Base-by-base conservation (phyloP, 1,139 yeast genomes). In the Blastobotrys apis region DNA sequence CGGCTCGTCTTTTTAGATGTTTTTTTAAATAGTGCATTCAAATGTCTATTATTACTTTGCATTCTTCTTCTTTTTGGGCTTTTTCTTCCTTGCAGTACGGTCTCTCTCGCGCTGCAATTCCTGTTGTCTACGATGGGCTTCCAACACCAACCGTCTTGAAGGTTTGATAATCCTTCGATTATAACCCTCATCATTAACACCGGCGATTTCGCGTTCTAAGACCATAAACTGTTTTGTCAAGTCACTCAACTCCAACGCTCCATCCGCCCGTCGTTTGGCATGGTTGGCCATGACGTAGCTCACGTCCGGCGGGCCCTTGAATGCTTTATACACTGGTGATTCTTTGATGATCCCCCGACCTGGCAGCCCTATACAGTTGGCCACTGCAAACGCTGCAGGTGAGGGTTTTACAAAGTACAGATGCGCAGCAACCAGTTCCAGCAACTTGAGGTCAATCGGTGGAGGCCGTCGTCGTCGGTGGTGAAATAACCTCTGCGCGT, bases 121-220 rank as follows among this genome's bases (percentile, higher is more conserved):
- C 19, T 31, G 20, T 23, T 38, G 41, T 3, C 41, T 27, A 3
- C 36, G 27, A 16, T 38, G 41, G 12, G 41, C 41, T 16, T 38
- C 41, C 41, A 38, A 30, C 20, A 38, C 41, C 31, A 38, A 16
- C 21, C 31, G 30, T 13, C 26, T 20, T 3, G 41, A 38, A 2
- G 41, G 41, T 22, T 38, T 38, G n/a, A 38, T 33, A 12, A 38
- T 38, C 9, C 41, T 27, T 8, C 41, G 34, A 20, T 39, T 39
- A 25, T 39, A 39, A 5, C 43, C 43, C 25, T 39, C 43, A n/a
- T 38, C 41, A 4, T 25, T 38, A 16, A 38, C 17, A 15, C 41
- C 41, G 29, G 35, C 36, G 21, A 17, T 30, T 19, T 31, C 17
- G 15, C 19, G 20, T 22, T 38, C 41, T 5, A 38, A 23, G 21